Conservation (phyloP, 2,329 filamentous ascomycete species). For the Emergomyces pasteurianus region DNA sequence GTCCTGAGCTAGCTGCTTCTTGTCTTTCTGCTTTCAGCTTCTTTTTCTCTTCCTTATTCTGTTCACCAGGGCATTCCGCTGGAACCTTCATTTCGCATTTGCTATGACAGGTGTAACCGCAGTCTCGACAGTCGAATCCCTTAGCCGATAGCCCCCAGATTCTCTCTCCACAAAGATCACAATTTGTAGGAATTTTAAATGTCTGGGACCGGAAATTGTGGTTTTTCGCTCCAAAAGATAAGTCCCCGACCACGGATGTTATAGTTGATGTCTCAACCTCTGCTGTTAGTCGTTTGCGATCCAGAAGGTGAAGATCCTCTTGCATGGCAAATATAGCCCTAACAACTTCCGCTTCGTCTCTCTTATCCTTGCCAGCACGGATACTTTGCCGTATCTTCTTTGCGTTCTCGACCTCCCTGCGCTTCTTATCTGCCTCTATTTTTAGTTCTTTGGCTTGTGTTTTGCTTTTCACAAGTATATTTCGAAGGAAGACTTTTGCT, state of each 20-base stretch:
- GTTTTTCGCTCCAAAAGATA: constrained; percentile 83
- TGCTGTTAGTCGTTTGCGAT: constrained; percentile 71
- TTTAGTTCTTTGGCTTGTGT: constrained; percentile 66
- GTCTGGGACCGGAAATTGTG: constrained; percentile 99
- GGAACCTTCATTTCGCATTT: constrained; percentile 99
- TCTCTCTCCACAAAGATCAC: constrained; percentile 87
- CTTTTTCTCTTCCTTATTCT: constrained; percentile 90
- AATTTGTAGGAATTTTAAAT: constrained; percentile 98
- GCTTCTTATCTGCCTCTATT: constrained; percentile 73
- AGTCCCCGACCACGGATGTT: constrained; percentile 78
- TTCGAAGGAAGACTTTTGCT: constrained; percentile 82
- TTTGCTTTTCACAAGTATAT: constrained; percentile 86
- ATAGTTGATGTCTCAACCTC: constrained; percentile 92
- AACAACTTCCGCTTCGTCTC: constrained; percentile 78
- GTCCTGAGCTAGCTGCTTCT: constrained; percentile 55
- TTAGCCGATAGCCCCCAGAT: constrained; percentile 97
- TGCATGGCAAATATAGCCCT: constrained; percentile 72
- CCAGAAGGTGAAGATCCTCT: constrained; percentile 72
- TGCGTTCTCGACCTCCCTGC: constrained; percentile 67
- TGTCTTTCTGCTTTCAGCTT: constrained; percentile 81
- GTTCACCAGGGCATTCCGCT: constrained; percentile 86
- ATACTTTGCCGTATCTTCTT: constrained; percentile 64
- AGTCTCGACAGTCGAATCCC: constrained; percentile 90
- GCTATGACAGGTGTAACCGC: constrained; percentile 94
- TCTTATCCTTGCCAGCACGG: constrained; percentile 71